Conservation (phyloP, 768 basidiomycete species). For the Lyophyllum shimeji region DNA sequence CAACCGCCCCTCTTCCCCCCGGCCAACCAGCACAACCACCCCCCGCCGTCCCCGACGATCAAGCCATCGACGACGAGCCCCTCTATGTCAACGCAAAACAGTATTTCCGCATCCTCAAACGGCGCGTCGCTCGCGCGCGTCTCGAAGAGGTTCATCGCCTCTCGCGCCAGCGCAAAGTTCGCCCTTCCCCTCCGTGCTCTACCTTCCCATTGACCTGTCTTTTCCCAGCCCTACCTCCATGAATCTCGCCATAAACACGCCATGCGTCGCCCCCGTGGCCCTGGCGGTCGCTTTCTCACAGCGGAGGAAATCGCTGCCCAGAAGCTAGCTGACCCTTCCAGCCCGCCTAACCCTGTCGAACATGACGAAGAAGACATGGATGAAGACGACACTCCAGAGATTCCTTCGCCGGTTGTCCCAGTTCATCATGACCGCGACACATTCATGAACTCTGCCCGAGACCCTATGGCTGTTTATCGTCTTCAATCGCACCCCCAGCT, state of each 20-base stretch:
- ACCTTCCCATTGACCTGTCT: conserved; percentile 6
- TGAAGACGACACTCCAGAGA: conserved; percentile 38
- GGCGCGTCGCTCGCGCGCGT: conserved; percentile 85
- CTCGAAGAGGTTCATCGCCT: conserved; percentile 93
- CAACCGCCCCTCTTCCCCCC: conserved; percentile 20
- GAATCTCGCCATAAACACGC: conserved; percentile 98
- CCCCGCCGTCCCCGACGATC: conserved; percentile 26
- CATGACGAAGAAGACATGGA: conserved; percentile 27
- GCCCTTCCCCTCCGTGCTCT: conserved; percentile 11
- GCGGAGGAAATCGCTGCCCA: conserved; percentile 92
- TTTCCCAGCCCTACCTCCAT: conserved; percentile 87
- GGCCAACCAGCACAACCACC: conserved; percentile 17
- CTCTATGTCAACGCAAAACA: conserved; percentile 99
- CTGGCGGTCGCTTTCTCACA: conserved; percentile 96
- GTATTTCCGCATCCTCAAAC: conserved; percentile 97
- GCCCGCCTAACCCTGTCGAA: conserved; percentile 23
- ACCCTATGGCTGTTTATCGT: conserved; percentile 26
- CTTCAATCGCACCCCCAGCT: conserved; percentile 21
- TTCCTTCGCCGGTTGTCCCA: conserved; percentile 19
- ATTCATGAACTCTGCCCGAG: conserved; percentile 21
- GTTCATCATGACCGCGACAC: conserved; percentile 20
- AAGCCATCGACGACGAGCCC: conserved; percentile 86
- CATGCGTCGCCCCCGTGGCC: conserved; percentile 94
- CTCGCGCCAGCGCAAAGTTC: conserved; percentile 89
- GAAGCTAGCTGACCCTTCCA: conserved; percentile 42